phyloP scores from a whole-genome alignment of 2,329 filamentous ascomycete species.

The Colletotrichum abscissum region DNA sequence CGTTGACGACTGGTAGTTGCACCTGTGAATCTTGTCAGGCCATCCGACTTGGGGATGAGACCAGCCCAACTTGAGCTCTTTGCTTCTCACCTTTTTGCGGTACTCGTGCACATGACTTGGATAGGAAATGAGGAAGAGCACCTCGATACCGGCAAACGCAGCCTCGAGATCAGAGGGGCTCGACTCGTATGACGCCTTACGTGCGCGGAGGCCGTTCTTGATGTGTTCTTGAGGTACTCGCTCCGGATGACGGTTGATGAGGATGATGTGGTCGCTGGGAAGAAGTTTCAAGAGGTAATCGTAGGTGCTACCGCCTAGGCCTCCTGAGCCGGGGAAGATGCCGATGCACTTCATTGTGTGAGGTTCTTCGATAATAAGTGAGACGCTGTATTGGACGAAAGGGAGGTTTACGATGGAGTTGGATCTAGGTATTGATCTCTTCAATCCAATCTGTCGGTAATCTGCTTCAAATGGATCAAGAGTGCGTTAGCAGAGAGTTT shows the following conservation, averaged over 20 bases:
- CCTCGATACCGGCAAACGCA: conserved; percentile 61
- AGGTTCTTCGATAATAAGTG: background rate
- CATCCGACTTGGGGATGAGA: background rate
- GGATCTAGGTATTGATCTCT: background rate
- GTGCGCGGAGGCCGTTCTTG: conserved; percentile 58
- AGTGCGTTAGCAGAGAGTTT: background rate
- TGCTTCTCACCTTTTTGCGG: conserved; percentile 48
- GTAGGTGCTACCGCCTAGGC: conserved; percentile 62
- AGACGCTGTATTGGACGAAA: background rate
- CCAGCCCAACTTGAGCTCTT: background rate
- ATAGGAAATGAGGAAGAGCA: conserved; percentile 67
- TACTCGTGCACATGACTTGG: conserved; percentile 60
- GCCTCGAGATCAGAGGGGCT: conserved; percentile 53
- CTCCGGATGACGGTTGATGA: conserved; percentile 57
- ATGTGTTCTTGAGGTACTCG: conserved; percentile 52
- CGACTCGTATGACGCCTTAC: conserved; percentile 62
- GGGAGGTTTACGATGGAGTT: background rate
- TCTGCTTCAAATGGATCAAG: background rate
- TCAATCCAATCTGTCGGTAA: background rate
- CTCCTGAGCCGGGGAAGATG: conserved; percentile 64
- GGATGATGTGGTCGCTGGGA: conserved; percentile 56
- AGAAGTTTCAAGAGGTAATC: conserved; percentile 57
- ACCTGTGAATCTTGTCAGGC: conserved; percentile 36
- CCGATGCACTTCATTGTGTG: conserved; percentile 49
- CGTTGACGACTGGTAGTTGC: conserved; percentile 59